A percentile compares a stretch with the other conserved stretches of the same genome.
These are phyloP conservation scores for Cercophora scortea DNA, from an alignment of 495 filamentous ascomycete species.

Conservation along the genomic window DNA sequence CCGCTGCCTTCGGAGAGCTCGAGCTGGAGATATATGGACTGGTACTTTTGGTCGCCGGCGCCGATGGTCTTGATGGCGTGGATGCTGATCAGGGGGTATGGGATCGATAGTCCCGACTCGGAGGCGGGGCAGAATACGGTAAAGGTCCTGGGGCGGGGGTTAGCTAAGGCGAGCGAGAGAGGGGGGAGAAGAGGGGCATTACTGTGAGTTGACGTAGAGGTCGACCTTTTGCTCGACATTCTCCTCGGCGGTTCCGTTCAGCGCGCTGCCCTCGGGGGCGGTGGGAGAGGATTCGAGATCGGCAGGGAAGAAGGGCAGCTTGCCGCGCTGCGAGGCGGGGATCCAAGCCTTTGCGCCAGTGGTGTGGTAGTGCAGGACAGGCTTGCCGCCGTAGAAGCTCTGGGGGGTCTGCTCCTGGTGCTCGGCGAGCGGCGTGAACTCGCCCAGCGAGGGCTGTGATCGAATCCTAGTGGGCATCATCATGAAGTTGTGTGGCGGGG, in stretches of 20 bases:
- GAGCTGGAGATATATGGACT: conserved; percentile 74
- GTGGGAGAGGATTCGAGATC: conserved; percentile 21
- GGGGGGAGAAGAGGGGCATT: conserved; percentile 5
- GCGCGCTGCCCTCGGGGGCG: conserved; percentile 21
- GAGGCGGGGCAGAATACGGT: conserved; percentile 58
- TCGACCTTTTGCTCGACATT: conserved; percentile 48
- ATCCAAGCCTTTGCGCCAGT: conserved; percentile 54
- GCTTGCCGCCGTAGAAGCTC: conserved; percentile 71
- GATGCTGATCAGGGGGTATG: conserved; percentile 80
- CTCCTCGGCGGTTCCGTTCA: conserved; percentile 27
- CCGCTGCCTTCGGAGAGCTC: conserved; percentile 48
- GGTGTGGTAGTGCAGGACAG: conserved; percentile 72
- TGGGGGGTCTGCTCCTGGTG: conserved; percentile 79
- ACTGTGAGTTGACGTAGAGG: conserved; percentile 76
- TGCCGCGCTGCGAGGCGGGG: conserved; percentile 30
- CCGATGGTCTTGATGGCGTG: conserved; percentile 68
- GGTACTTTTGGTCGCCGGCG: conserved; percentile 24
- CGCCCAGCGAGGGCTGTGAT: conserved; percentile 29
- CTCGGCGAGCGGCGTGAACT: conserved; percentile 65
- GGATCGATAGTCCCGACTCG: conserved; percentile 63
- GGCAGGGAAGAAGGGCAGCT: conserved; percentile 44
- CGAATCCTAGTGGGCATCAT: conserved; percentile 36
- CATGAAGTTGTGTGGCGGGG: conserved; percentile 2
- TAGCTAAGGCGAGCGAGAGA: neutral
- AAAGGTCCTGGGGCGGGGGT: conserved; percentile 53